Percentiles rank a stretch among this genome's conserved stretches.
phyloP scores from a whole-genome alignment of 768 basidiomycete species.

The Kwoniella newhampshirensis region DNA sequence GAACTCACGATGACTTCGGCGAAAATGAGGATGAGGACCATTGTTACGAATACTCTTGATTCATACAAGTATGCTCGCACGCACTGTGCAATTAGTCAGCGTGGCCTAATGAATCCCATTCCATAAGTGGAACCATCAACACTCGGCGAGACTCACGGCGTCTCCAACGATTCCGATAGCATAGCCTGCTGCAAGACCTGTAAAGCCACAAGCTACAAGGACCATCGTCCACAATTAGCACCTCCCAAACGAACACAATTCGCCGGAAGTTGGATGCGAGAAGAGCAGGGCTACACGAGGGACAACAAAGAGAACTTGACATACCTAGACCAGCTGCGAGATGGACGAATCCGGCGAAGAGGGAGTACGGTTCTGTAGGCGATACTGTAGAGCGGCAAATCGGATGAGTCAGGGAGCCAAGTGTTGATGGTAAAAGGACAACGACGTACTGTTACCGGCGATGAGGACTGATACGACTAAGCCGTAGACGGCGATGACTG shows the following conservation, averaged over 20 bases:
- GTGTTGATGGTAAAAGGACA: not conserved
- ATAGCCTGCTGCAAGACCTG: constrained; percentile 88
- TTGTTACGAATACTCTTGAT: constrained; percentile 84
- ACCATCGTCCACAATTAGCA: not conserved
- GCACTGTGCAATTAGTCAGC: constrained; percentile 59
- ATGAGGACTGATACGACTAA: constrained; percentile 94
- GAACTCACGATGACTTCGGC: constrained; percentile 83
- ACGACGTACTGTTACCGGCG: constrained; percentile 62
- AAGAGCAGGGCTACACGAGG: too few species aligned
- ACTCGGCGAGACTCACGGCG: constrained; percentile 63
- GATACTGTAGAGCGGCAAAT: constrained; percentile 58
- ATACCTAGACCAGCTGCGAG: constrained; percentile 76
- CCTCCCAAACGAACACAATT: not conserved
- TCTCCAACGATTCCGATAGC: constrained; percentile 94
- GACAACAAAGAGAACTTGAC: too few species aligned
- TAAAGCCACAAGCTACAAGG: constrained; percentile 71
- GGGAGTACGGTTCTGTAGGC: constrained; percentile 67
- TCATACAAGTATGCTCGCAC: constrained; percentile 89
- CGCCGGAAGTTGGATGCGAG: too few species aligned
- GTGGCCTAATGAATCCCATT: not conserved
- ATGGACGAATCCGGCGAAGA: constrained; percentile 86
- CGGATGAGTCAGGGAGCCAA: constrained; percentile 6
- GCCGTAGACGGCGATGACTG: constrained; percentile 89
- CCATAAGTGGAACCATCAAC: not conserved
- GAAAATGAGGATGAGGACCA: constrained; percentile 83